phyloP scores from a whole-genome alignment of 129 eudicot species.

The Flaveria linearis region DNA sequence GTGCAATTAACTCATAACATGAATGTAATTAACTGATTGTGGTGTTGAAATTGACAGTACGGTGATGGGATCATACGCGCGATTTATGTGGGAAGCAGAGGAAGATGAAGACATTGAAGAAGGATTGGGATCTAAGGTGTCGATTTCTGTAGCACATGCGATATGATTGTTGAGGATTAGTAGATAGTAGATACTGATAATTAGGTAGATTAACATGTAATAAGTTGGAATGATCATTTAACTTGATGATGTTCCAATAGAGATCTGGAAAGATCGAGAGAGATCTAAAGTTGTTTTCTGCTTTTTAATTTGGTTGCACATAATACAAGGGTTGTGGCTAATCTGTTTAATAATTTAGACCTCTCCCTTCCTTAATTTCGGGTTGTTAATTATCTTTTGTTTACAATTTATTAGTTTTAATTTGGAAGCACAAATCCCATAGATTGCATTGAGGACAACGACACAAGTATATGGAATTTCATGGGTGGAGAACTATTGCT shows the following conservation, averaged over 20 bases:
- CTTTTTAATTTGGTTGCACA: conserved; percentile 22
- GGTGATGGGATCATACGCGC: conserved; percentile 83
- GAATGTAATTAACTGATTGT: conserved; percentile 3
- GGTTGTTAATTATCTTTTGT: no score
- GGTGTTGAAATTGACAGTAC: conserved; percentile 36
- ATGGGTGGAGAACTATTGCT: no score
- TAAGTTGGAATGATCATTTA: conserved; percentile 21
- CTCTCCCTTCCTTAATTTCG: neutral
- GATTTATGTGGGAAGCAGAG: conserved; percentile 76
- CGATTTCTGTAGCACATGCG: neutral
- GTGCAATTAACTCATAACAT: no score
- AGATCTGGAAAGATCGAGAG: neutral
- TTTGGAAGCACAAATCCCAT: no score
- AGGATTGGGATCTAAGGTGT: conserved; percentile 22
- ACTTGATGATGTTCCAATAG: conserved; percentile 20
- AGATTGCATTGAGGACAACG: no score
- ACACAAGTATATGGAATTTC: no score
- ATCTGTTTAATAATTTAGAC: conserved; percentile 9
- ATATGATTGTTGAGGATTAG: conserved; percentile 29
- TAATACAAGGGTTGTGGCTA: conserved; percentile 15
- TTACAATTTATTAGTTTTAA: no score
- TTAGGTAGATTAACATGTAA: neutral
- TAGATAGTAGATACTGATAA: conserved; percentile 13
- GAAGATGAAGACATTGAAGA: conserved; percentile 48
- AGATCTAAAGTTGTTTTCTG: conserved; percentile 21